phyloP scores from a whole-genome alignment of 805 yeast genomes.

The Schwanniomyces pseudopolymorphus region DNA sequence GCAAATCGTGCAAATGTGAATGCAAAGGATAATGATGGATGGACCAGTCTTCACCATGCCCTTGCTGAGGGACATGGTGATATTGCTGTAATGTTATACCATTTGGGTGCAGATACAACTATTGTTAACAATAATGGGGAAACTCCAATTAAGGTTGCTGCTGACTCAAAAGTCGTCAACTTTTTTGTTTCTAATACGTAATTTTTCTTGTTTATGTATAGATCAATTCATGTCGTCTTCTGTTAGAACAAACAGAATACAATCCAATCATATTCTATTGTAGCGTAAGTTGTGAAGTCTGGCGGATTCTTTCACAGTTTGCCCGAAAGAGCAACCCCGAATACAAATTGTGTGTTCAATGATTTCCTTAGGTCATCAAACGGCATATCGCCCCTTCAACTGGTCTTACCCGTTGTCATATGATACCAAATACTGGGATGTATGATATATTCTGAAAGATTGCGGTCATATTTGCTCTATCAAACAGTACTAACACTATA shows the following conservation, averaged over 20 bases:
- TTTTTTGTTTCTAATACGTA: conserved; percentile 2
- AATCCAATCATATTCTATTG: no score
- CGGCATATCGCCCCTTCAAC: neutral
- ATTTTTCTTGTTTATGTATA: neutral
- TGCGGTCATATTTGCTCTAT: neutral
- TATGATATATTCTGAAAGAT: no score
- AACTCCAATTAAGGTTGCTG: conserved; percentile 36
- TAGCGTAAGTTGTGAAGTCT: no score
- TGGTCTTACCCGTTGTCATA: neutral
- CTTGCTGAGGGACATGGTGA: conserved; percentile 88
- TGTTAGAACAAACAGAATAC: no score
- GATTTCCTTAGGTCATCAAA: neutral
- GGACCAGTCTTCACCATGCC: conserved; percentile 90
- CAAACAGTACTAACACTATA: neutral
- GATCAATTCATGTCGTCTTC: neutral
- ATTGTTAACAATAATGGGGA: conserved; percentile 51
- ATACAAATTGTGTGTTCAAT: neutral
- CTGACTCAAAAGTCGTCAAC: conserved; percentile 27
- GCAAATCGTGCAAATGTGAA: conserved; percentile 57
- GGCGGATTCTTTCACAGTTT: neutral
- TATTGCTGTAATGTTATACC: conserved; percentile 59
- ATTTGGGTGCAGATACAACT: conserved; percentile 64
- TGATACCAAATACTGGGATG: neutral
- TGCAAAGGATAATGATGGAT: conserved; percentile 66
- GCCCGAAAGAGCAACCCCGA: neutral